phyloP scores from a whole-genome alignment of 1,139 yeast genomes.

The Geotrichum bryndzae region DNA sequence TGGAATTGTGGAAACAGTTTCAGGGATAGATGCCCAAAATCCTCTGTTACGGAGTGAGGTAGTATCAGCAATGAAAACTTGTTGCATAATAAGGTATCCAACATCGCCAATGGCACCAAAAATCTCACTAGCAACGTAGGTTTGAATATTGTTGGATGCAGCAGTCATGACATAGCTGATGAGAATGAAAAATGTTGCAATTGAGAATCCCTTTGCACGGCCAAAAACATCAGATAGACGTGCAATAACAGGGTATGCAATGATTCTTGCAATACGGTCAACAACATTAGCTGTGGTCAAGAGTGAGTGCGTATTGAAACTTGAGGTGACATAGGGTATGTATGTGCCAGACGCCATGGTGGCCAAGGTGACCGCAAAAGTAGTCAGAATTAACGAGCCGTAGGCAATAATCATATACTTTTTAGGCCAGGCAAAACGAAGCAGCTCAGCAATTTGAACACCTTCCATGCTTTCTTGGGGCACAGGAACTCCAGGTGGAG shows the following conservation, averaged over 20 bases:
- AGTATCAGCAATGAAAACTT: constrained; percentile 39
- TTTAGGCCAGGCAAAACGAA: constrained; percentile 22
- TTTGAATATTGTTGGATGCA: constrained; percentile 30
- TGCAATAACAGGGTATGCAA: constrained; percentile 39
- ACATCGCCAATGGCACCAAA: constrained; percentile 36
- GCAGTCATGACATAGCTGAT: constrained; percentile 35
- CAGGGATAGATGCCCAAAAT: constrained; percentile 20
- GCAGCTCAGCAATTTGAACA: neutral
- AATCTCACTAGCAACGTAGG: constrained; percentile 34
- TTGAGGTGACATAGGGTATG: constrained; percentile 39
- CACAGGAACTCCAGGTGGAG: neutral
- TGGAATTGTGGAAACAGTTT: constrained; percentile 7
- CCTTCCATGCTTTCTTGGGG: neutral
- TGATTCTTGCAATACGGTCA: constrained; percentile 38
- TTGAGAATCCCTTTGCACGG: constrained; percentile 37
- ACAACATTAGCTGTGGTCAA: constrained; percentile 39
- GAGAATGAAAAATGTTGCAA: constrained; percentile 31
- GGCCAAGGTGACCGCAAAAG: constrained; percentile 39
- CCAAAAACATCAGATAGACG: constrained; percentile 39
- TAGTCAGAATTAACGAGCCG: constrained; percentile 35
- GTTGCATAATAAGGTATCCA: constrained; percentile 36
- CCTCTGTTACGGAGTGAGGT: constrained; percentile 37
- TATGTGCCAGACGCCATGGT: constrained; percentile 37
- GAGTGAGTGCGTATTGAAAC: constrained; percentile 37
- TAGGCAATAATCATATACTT: constrained; percentile 24